A percentile compares a stretch with the other conserved stretches of the same genome.
Conservation (phyloP, 139 green algal species). For the Desmodesmus armatus region DNA sequence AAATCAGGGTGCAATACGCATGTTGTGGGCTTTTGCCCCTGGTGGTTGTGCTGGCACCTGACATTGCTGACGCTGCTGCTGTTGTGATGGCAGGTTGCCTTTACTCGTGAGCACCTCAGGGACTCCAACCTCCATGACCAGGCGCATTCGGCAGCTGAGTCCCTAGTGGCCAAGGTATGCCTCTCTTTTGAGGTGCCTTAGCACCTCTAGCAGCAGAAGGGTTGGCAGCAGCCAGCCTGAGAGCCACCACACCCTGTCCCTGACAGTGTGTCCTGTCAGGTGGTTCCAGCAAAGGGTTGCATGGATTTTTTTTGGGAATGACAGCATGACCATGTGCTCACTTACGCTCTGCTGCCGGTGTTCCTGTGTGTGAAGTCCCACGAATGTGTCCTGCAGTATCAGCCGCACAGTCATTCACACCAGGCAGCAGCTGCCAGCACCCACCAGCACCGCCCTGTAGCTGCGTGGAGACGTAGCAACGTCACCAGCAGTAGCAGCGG, state of each 20-base stretch:
- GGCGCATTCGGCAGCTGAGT: slow-evolving; percentile 8
- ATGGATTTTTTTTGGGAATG: background rate
- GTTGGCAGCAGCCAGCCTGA: background rate
- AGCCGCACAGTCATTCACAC: no score
- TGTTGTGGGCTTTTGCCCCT: no score
- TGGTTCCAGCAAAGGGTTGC: background rate
- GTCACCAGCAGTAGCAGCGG: background rate
- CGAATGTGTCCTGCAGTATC: slow-evolving; percentile 12
- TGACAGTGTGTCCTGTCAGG: background rate
- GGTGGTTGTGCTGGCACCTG: no score
- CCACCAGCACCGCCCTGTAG: no score
- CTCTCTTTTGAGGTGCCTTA: background rate
- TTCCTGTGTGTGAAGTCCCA: background rate
- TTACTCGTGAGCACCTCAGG: background rate
- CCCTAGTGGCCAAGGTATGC: slow-evolving; percentile 18
- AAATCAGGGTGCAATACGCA: no score
- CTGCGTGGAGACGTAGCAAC: no score
- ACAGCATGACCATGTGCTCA: background rate
- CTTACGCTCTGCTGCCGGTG: background rate
- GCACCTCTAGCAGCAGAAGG: background rate
- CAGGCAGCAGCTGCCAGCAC: slow-evolving; percentile 1
- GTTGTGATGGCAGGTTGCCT: background rate
- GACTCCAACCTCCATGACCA: background rate
- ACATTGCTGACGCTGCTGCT: no score
- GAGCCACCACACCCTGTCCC: background rate